These are phyloP conservation scores for Venturiaceae sp. DNA, from an alignment of 2,329 filamentous ascomycete species.

Conservation along the genomic window DNA sequence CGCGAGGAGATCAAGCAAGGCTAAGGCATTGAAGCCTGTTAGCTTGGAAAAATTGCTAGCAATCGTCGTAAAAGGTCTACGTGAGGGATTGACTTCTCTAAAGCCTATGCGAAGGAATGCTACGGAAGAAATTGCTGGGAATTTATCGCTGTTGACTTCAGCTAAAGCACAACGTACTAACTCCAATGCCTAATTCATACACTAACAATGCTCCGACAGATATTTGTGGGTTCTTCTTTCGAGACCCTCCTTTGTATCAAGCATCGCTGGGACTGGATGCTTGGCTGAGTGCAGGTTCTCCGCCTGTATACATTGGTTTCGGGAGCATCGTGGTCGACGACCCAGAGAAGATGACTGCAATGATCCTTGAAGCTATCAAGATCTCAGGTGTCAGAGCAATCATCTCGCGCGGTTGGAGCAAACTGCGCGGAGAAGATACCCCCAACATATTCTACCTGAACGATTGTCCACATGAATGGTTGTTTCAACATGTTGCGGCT, in stretches of 20 bases:
- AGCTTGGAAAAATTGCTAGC: too few species aligned
- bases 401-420: constrained; percentile 68
- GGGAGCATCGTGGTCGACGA: constrained; percentile 32
- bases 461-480: constrained; percentile 68
- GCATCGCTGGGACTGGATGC: constrained; percentile 21
- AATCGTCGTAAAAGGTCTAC: too few species aligned
- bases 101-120: too few species aligned
- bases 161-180: too few species aligned
- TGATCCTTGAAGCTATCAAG: constrained; percentile 48
- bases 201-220: too few species aligned
- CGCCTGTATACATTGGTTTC: constrained; percentile 31
- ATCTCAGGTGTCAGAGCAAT: constrained; percentile 58
- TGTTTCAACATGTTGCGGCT: constrained; percentile 56
- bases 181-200: too few species aligned
- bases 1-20: too few species aligned
- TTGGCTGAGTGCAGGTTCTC: constrained; percentile 45
- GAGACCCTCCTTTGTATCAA: constrained; percentile 20
- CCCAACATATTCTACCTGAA: constrained; percentile 63
- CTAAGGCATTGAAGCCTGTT: too few species aligned
- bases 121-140: too few species aligned
- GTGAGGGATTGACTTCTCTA: too few species aligned
- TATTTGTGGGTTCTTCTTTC: constrained; percentile 23
- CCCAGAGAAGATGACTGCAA: constrained; percentile 28
- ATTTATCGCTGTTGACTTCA: too few species aligned
- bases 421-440: constrained; percentile 45